Conservation (phyloP, 371 early-diverging fungal genomes). For the Funneliformis caledonium region DNA sequence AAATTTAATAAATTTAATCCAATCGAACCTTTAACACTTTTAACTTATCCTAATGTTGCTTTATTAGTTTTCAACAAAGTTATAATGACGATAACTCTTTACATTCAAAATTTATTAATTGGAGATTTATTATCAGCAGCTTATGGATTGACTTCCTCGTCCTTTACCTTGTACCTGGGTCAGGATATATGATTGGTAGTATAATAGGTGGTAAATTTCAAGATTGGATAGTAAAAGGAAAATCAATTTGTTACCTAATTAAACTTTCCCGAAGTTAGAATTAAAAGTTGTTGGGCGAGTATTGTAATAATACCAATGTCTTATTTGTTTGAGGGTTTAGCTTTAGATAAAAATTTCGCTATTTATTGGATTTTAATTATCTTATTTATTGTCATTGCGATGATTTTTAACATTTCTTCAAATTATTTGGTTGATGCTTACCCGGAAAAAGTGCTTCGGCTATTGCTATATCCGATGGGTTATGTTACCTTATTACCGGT, state of each 20-base stretch:
- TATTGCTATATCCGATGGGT: background rate
- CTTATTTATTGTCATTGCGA: background rate
- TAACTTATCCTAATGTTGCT: slow-evolving; percentile 9
- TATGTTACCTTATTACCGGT: background rate
- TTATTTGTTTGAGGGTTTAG: slow-evolving; percentile 5
- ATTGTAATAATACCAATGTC: background rate
- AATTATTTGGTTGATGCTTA: slow-evolving; percentile 39
- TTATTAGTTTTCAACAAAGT: background rate
- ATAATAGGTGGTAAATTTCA: slow-evolving; percentile 21
- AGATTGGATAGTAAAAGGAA: slow-evolving; percentile 1
- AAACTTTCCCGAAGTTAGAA: slow-evolving; percentile 22
- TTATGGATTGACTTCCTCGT: slow-evolving; percentile 12
- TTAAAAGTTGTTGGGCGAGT: slow-evolving; percentile 27
- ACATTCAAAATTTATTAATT: background rate
- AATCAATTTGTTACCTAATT: background rate
- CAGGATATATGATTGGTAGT: slow-evolving; percentile 23
- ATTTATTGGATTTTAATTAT: slow-evolving; percentile 23
- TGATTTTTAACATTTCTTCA: background rate
- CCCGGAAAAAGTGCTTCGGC: slow-evolving; percentile 27
- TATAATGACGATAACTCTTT: background rate
- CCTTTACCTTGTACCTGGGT: background rate
- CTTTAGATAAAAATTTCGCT: slow-evolving; percentile 17
- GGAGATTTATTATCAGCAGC: background rate
- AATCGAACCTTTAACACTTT: background rate
- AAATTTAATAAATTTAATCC: background rate